Percentiles rank a stretch among this genome's conserved stretches.
Conservation (phyloP, 2,329 filamentous ascomycete genomes). For the Clonostachys solani region DNA sequence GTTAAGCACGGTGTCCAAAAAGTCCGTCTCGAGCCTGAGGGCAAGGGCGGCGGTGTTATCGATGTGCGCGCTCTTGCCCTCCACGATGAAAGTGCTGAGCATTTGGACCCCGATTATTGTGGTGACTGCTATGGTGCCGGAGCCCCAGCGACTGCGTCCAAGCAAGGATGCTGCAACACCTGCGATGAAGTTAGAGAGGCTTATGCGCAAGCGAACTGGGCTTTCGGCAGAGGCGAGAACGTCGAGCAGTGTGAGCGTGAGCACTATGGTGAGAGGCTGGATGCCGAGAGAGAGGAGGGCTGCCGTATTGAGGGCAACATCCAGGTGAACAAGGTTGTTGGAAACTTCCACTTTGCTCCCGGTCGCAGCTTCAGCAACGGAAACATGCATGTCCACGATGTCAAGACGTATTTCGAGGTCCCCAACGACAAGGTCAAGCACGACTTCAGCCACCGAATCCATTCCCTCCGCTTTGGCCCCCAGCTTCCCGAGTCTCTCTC, state of each 20-base stretch:
- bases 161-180: constrained; percentile 92
- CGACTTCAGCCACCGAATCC: constrained; percentile 85
- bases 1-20: constrained; percentile 91
- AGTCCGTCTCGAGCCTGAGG: constrained; percentile 69
- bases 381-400: constrained; percentile 95
- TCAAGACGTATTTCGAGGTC: constrained; percentile 88
- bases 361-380: constrained; percentile 94
- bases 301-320: constrained; percentile 91
- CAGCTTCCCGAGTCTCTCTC: constrained; percentile 73
- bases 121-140: constrained; percentile 87
- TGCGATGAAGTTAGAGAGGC: constrained; percentile 96
- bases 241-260: constrained; percentile 95
- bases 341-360: constrained; percentile 97
- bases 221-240: constrained; percentile 85
- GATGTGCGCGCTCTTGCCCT: constrained; percentile 66
- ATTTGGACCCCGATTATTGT: constrained; percentile 90
- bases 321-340: constrained; percentile 96
- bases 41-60: constrained; percentile 73
- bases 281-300: constrained; percentile 84
- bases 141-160: constrained; percentile 65
- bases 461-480: constrained; percentile 88
- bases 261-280: constrained; percentile 85
- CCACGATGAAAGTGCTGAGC: constrained; percentile 61
- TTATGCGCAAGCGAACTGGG: constrained; percentile 86
- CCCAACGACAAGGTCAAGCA: constrained; percentile 61